Evolutionary conservation across 2,329 filamentous ascomycete species (phyloP), one percentile per base, ranked within the genome.

Genomic region (Neopestalotiopsis sp.): DNA sequence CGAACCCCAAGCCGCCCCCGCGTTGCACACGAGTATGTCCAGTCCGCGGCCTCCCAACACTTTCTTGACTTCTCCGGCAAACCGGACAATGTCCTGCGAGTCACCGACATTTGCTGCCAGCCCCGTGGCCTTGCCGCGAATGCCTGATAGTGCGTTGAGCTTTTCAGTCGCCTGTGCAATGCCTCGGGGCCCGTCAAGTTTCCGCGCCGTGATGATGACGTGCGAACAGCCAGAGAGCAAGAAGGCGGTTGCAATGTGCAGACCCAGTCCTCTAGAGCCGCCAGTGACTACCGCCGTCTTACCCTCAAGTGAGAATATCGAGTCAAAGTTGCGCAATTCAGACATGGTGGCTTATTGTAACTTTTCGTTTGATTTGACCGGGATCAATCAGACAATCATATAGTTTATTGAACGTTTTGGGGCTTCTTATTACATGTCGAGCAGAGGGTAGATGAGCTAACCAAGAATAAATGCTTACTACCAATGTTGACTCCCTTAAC

Each of bases 191-290:
- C 90, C 91, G 45, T 85, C 81, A 65, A 87, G 86, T 82, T 92
- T 93, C 74, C 91, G 89, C 5, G 89, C 91, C n/a, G 90, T 92
- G 78, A 93, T 91, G 82, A 92, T 90, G 70, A 93, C 87, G 73
- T 90, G 90, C 68, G 89, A 88, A 78, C 87, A 90, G 70, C 91
- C 91, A n/a, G 91, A 88, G 81, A 90, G 89, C 59, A 93, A 85
- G 68, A 93, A 86, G 32, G 88, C 90, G 30, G 89, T 90, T 24
- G 90, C 90, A 66, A 89, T 88, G 77, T 91, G 87, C 10, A 92
- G 82, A 65, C 89, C 89, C 10, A 91, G 80, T 57, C 89, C 89
- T 73, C 89, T 81, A 14, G 86, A 89, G 58, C 76, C 77, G 66
- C 76, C 76, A 13, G 75, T 79, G 57, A 78, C 72, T 57, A 78